A percentile compares a stretch with the other conserved stretches of the same genome.
Conservation (phyloP, 495 filamentous ascomycete genomes). For the Rhypophila decipiens region DNA sequence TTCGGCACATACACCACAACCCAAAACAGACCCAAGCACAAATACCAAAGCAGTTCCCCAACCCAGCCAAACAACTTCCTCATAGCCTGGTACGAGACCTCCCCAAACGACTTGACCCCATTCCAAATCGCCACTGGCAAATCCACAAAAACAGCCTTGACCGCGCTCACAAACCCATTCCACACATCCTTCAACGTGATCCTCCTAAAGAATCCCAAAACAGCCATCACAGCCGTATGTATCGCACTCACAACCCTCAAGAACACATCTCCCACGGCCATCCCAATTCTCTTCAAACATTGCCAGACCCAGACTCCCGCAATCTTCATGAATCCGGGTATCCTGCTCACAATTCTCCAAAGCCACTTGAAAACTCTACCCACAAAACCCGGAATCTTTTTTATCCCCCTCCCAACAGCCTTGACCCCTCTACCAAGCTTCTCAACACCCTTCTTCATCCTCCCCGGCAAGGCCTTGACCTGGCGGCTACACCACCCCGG, state of each 20-base stretch:
- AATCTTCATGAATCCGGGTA: constrained; percentile 25
- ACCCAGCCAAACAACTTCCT: constrained; percentile 24
- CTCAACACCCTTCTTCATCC: constrained; percentile 14
- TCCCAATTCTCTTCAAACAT: constrained; percentile 20
- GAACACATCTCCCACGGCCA: constrained; percentile 20
- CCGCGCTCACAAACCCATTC: constrained; percentile 25
- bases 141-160: constrained; percentile 25
- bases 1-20: constrained; percentile 26
- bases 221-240: constrained; percentile 29
- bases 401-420: constrained; percentile 7
- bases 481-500: constrained; percentile 20
- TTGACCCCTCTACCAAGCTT: constrained; percentile 7
- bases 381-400: constrained; percentile 13
- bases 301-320: constrained; percentile 26
- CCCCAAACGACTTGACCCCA: constrained; percentile 15
- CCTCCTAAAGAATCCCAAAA: constrained; percentile 28
- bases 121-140: constrained; percentile 25
- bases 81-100: constrained; percentile 18
- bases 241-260: constrained; percentile 23
- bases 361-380: constrained; percentile 8
- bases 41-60: constrained; percentile 21
- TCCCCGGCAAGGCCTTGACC: constrained; percentile 17
- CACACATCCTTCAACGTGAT: constrained; percentile 34
- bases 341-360: constrained; percentile 19
- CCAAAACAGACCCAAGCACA: constrained; percentile 20